Evolutionary conservation across 1,139 yeast genomes (phyloP).

Genomic region (Pichia sp.): DNA sequence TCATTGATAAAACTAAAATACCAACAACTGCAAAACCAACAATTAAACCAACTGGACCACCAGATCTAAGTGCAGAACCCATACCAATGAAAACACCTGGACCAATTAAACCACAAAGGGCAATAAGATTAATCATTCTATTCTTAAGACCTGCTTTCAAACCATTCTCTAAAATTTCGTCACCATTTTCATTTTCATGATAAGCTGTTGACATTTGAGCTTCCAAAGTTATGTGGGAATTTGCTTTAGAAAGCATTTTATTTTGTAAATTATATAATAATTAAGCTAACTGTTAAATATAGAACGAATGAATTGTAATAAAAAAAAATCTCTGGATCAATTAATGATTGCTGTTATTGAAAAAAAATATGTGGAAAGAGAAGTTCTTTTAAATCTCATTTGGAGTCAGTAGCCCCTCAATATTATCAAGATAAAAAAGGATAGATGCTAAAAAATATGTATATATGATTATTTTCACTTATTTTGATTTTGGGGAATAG

Average conservation of each 20-base stretch:
- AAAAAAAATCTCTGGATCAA: too few species aligned
- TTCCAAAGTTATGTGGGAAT: conserved; percentile 11
- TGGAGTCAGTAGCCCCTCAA: too few species aligned
- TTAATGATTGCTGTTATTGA: too few species aligned
- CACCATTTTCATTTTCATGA: conserved; percentile 27
- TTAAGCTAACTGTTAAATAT: too few species aligned
- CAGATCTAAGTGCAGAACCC: conserved; percentile 21
- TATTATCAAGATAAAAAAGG: too few species aligned
- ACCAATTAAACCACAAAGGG: conserved; percentile 23
- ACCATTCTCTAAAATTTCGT: conserved; percentile 25
- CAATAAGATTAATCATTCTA: conserved; percentile 22
- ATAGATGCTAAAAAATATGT: too few species aligned
- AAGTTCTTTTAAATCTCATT: too few species aligned
- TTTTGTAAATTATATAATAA: too few species aligned
- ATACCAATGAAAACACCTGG: conserved; percentile 27
- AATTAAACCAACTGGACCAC: conserved; percentile 30
- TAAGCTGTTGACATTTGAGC: conserved; percentile 17
- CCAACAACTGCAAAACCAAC: conserved; percentile 48
- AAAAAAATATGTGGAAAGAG: too few species aligned
- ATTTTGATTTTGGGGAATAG: too few species aligned
- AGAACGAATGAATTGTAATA: background rate
- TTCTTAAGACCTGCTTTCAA: conserved; percentile 30
- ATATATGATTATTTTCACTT: too few species aligned
- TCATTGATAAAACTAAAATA: conserved; percentile 49
- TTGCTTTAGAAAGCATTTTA: conserved; percentile 4